phyloP scores from a whole-genome alignment of 129 eudicot genomes.

The Helichrysum umbraculigerum region DNA sequence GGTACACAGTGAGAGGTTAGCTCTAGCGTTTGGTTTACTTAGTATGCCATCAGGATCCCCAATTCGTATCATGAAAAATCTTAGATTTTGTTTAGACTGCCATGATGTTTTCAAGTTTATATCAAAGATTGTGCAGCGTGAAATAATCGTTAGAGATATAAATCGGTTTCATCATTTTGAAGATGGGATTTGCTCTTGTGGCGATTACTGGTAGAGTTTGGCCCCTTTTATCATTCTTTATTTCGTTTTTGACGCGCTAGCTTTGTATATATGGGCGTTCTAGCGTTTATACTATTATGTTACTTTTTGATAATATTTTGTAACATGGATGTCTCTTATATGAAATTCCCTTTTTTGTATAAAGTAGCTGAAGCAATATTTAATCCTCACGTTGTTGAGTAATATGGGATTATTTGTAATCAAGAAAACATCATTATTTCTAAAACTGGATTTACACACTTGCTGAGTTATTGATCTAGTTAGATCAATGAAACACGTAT shows the following conservation, averaged over 20 bases:
- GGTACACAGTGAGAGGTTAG: constrained; percentile 80
- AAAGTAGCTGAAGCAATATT: not conserved
- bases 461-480: not conserved
- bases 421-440: not conserved
- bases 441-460: not conserved
- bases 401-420: not conserved
- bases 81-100: constrained; percentile 76
- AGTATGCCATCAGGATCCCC: constrained; percentile 53
- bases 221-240: not conserved
- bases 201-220: constrained; percentile 65
- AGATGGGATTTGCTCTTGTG: constrained; percentile 74
- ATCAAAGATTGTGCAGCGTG: constrained; percentile 58
- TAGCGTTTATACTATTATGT: constrained; percentile 4
- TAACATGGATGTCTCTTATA: constrained; percentile 11
- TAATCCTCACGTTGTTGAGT: not conserved
- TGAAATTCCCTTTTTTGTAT: not conserved
- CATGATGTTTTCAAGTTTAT: constrained; percentile 66
- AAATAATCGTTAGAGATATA: constrained; percentile 74
- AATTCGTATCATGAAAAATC: constrained; percentile 75
- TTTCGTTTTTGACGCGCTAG: not conserved
- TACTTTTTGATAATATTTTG: constrained; percentile 12
- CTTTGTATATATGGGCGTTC: not conserved
- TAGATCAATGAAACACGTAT: not conserved
- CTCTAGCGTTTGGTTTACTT: constrained; percentile 68
- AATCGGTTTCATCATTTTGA: constrained; percentile 78